phyloP scores from a whole-genome alignment of 495 filamentous ascomycete genomes.

The Aspergillus heteromorphus region DNA sequence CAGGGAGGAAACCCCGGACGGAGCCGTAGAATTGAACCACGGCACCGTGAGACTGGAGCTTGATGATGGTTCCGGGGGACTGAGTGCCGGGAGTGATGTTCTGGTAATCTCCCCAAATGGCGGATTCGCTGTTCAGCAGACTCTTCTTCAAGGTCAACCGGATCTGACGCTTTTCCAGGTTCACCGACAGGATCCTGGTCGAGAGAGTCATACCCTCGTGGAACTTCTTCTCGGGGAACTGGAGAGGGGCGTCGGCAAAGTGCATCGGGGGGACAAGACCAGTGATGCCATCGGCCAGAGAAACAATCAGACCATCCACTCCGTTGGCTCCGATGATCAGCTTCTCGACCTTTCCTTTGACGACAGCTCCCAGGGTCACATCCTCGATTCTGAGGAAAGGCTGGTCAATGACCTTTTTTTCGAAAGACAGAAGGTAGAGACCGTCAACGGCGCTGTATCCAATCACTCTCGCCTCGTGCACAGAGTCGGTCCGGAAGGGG shows the following conservation, averaged over 20 bases:
- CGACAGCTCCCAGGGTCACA: conserved; percentile 70
- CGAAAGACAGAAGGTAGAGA: conserved; percentile 77
- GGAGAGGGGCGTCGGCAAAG: conserved; percentile 77
- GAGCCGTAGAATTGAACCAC: conserved; percentile 88
- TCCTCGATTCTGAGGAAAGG: conserved; percentile 87
- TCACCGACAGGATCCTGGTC: conserved; percentile 74
- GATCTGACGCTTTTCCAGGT: conserved; percentile 69
- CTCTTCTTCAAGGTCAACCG: conserved; percentile 93
- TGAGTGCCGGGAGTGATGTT: conserved; percentile 63
- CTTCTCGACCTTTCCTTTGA: conserved; percentile 81
- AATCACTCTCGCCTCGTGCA: conserved; percentile 74
- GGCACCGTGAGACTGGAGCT: conserved; percentile 68
- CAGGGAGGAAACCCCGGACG: conserved; percentile 78
- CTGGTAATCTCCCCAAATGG: conserved; percentile 69
- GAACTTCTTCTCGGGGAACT: conserved; percentile 95
- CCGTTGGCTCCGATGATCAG: conserved; percentile 68
- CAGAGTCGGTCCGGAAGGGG: conserved; percentile 67
- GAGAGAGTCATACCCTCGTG: conserved; percentile 79
- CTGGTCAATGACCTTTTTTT: conserved; percentile 75
- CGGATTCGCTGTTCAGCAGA: conserved; percentile 77
- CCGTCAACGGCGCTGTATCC: conserved; percentile 85
- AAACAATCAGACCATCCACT: conserved; percentile 73
- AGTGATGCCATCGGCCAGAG: conserved; percentile 76
- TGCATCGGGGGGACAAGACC: conserved; percentile 85
- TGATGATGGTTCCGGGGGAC: conserved; percentile 79